A percentile compares a stretch with the other conserved stretches of the same genome.
phyloP scores from a whole-genome alignment of 164 flowering plant species.

The Akebia trifoliata region DNA sequence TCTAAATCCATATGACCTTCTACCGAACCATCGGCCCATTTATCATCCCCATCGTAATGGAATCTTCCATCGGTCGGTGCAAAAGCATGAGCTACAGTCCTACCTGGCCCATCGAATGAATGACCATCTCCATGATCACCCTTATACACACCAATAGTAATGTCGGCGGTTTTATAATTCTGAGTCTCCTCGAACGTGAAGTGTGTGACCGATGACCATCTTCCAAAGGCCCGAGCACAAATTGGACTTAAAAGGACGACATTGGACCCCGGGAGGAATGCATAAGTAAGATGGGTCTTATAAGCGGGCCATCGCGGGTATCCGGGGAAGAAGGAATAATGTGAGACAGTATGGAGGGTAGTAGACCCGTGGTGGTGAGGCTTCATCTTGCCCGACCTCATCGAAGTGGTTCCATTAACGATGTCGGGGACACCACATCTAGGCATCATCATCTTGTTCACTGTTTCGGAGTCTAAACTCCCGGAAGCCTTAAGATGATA shows the following conservation, averaged over 20 bases:
- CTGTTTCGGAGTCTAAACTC: background rate
- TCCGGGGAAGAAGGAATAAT: slow-evolving; percentile 12
- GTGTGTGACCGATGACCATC: slow-evolving; percentile 10
- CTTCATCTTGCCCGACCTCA: background rate
- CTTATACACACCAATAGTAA: slow-evolving; percentile 16
- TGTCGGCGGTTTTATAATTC: slow-evolving; percentile 4
- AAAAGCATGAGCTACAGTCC: slow-evolving; percentile 1
- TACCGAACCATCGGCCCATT: slow-evolving; percentile 7
- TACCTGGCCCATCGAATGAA: slow-evolving; percentile 23
- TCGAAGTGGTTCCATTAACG: background rate
- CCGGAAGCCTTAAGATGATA: slow-evolving; percentile 2
- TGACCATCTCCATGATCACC: slow-evolving; percentile 28
- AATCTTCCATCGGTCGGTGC: slow-evolving; percentile 6
- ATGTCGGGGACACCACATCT: slow-evolving; percentile 8
- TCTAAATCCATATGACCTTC: background rate
- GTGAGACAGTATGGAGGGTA: slow-evolving; percentile 16
- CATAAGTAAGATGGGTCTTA: slow-evolving; percentile 21
- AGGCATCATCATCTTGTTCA: slow-evolving; percentile 3
- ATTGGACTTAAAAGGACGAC: background rate
- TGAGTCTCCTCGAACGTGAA: slow-evolving; percentile 17
- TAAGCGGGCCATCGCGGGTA: slow-evolving; percentile 22
- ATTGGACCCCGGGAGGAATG: slow-evolving; percentile 3
- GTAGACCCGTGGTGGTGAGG: background rate
- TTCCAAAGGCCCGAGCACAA: slow-evolving; percentile 8
- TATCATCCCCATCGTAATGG: slow-evolving; percentile 5